Percentiles rank a stretch among this genome's conserved stretches.
These are phyloP conservation scores for Sordariomycetes sp. DNA, from an alignment of 2,329 filamentous ascomycete genomes.

Conservation along the genomic window DNA sequence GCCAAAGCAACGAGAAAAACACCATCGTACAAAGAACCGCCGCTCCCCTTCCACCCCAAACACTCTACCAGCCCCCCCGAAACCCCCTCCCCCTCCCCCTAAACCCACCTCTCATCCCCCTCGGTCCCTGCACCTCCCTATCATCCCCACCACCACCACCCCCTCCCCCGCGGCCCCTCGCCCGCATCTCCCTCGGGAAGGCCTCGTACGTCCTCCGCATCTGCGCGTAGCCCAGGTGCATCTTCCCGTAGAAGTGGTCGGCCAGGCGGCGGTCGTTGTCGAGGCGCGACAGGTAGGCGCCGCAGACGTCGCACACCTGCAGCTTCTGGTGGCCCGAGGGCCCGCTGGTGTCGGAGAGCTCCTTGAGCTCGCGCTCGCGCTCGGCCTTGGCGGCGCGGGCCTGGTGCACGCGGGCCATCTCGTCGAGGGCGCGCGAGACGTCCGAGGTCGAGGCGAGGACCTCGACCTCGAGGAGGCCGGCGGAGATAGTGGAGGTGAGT, in stretches of 20 bases:
- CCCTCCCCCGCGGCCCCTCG: slow-evolving; percentile 43
- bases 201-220: slow-evolving; percentile 90
- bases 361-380: slow-evolving; percentile 79
- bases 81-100: slow-evolving; percentile 39
- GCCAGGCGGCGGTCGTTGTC: slow-evolving; percentile 91
- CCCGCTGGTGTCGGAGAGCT: slow-evolving; percentile 81
- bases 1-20: not conserved
- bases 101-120: slow-evolving; percentile 29
- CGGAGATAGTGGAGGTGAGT: slow-evolving; percentile 65
- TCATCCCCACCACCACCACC: slow-evolving; percentile 31
- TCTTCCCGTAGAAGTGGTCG: slow-evolving; percentile 98
- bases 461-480: slow-evolving; percentile 75
- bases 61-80: slow-evolving; percentile 22
- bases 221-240: slow-evolving; percentile 95
- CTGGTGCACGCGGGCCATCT: slow-evolving; percentile 76
- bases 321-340: slow-evolving; percentile 95
- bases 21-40: not conserved
- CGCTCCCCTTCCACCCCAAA: not conserved
- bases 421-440: slow-evolving; percentile 73
- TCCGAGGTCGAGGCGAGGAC: slow-evolving; percentile 73
- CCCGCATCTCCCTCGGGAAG: slow-evolving; percentile 80
- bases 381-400: slow-evolving; percentile 74
- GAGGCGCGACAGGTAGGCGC: slow-evolving; percentile 81
- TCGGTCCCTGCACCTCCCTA: slow-evolving; percentile 28
- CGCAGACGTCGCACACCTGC: slow-evolving; percentile 97